phyloP scores from a whole-genome alignment of 2,329 filamentous ascomycete species.

The Fusarium burgessii region DNA sequence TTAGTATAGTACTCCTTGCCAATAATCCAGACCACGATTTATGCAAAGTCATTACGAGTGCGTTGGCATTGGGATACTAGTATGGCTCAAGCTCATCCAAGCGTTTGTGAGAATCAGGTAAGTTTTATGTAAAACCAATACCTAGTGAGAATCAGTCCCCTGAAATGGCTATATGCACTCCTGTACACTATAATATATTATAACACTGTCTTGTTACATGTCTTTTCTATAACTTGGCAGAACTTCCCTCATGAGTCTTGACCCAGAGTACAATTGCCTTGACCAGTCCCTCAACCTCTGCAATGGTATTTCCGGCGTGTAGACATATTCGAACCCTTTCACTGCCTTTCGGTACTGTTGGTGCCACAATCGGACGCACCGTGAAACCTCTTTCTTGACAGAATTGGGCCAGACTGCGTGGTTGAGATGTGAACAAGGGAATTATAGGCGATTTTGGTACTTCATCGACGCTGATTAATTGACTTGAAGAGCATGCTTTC shows the following conservation, averaged over 20 bases:
- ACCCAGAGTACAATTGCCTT: slow-evolving; percentile 62
- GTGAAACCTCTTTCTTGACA: slow-evolving; percentile 71
- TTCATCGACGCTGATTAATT: slow-evolving; percentile 49
- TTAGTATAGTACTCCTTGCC: slow-evolving; percentile 34
- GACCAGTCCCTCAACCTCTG: slow-evolving; percentile 67
- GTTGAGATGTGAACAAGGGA: slow-evolving; percentile 68
- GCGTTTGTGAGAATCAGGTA: too few relatives aligned
- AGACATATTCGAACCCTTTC: slow-evolving; percentile 76
- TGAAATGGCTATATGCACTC: background rate
- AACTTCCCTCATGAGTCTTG: background rate
- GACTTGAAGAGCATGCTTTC: slow-evolving; percentile 46
- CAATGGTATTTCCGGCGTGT: slow-evolving; percentile 72
- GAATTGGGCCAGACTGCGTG: slow-evolving; percentile 67
- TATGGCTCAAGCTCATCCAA: background rate
- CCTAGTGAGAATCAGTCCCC: background rate
- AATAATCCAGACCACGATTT: slow-evolving; percentile 41
- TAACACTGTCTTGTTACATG: background rate
- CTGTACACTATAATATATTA: background rate
- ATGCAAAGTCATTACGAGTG: slow-evolving; percentile 46
- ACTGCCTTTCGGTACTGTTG: slow-evolving; percentile 72
- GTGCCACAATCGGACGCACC: slow-evolving; percentile 74
- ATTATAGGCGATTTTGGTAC: slow-evolving; percentile 72
- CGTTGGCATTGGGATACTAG: slow-evolving; percentile 39
- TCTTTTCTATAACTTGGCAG: background rate
- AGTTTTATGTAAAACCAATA: too few relatives aligned